Base-by-base conservation (phyloP, 257 asterid genomes). In the Handroanthus guayacan region DNA sequence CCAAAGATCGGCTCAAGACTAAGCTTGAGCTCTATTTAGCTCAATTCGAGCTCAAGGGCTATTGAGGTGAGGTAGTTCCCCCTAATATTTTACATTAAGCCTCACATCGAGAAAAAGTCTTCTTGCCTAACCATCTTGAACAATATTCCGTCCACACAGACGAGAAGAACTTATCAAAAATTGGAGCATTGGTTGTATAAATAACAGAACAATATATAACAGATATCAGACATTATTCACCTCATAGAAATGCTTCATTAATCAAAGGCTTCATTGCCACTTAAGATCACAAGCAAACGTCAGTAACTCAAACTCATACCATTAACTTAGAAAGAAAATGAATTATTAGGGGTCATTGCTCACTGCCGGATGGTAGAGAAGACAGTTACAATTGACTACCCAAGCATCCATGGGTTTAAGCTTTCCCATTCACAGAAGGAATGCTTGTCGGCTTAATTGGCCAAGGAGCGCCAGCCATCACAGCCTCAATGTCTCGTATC, bases 391-490 rank as follows among this genome's bases (percentile, higher is more conserved):
- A 36, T 25, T 4, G 10, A 52, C 68, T 43, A 67, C 43, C 55
- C 43, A 67, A 56, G 58, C 51, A 37, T 66, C 6, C 45, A 25
- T 10, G 51, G 69, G 6, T 41, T 73, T 78, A 83, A 57, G 67
- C 12, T 56, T 16, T 78, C 34, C 84, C 84, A 74, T 65, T 77
- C 57, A 67, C 79, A 61, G 71, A 45, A 68, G 74, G 61, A 52
- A 71, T 6, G 65, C 69, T 47, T 6, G 85, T 76, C 78, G 51
- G 77, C 45, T 79, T 70, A 50, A 95, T 88, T 9, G 92, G 91
- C 99, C 98, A 95, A 14, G 97, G 89, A 31, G 86, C 93, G 51
- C 99, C 99, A 5, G 86, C 96, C 97, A 92, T 95, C 61, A 95
- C 97, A 62, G 96, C 95, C 82, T 95, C 99, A 4, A 95, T 92